phyloP scores from a whole-genome alignment of 768 basidiomycete genomes.

The Leccinum fibrillosum region DNA sequence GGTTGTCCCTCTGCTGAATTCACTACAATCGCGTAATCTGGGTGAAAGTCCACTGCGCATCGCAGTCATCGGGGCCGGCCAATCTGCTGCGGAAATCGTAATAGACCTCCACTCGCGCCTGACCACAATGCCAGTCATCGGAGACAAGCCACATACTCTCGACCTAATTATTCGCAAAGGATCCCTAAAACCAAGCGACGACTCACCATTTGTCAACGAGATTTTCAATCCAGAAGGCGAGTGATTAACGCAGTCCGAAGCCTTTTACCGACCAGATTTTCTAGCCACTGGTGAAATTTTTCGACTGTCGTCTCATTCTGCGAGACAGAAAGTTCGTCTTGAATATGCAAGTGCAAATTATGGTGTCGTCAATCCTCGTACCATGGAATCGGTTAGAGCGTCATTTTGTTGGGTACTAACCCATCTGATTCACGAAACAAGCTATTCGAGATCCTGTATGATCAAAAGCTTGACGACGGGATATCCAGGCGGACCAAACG shows the following conservation, averaged over 20 bases:
- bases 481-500: conserved; percentile 35
- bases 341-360: conserved; percentile 54
- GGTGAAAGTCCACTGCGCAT: conserved; percentile 33
- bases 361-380: conserved; percentile 49
- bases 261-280: background rate
- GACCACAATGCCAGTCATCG: conserved; percentile 26
- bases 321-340: conserved; percentile 33
- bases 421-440: conserved; percentile 16
- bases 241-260: conserved; percentile 9
- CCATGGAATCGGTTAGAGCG: conserved; percentile 39
- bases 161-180: conserved; percentile 53
- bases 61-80: conserved; percentile 47
- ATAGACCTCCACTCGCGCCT: conserved; percentile 43
- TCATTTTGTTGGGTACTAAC: background rate
- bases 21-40: conserved; percentile 16
- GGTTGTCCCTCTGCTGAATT: conserved; percentile 34
- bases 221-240: conserved; percentile 49
- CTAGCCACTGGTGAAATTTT: conserved; percentile 43
- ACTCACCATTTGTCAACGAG: conserved; percentile 52
- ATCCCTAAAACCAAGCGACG: conserved; percentile 49
- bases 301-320: conserved; percentile 33
- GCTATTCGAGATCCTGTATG: conserved; percentile 51
- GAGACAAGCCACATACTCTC: conserved; percentile 34
- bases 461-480: conserved; percentile 44
- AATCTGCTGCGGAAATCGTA: conserved; percentile 46